Conservation (phyloP, 2,329 filamentous ascomycete genomes). For the Atkinsonella hypoxylon region DNA sequence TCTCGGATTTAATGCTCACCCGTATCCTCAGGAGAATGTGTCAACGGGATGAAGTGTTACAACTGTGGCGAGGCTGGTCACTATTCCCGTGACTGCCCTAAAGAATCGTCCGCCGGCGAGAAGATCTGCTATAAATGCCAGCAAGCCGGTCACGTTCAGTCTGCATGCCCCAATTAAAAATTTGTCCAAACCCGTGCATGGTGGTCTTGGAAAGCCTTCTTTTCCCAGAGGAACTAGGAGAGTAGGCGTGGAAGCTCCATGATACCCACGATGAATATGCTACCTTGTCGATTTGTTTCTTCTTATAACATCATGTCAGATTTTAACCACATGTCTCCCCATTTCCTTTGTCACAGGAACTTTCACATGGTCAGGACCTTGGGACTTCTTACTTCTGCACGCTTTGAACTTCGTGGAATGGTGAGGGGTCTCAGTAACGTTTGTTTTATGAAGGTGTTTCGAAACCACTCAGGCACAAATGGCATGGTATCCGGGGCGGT, state of each 20-base stretch:
- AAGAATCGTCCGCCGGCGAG: constrained; percentile 75
- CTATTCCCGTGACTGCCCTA: constrained; percentile 90
- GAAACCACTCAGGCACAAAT: not conserved
- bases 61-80: constrained; percentile 94
- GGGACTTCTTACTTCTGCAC: constrained; percentile 1
- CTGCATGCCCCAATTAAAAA: constrained; percentile 69
- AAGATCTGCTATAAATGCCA: constrained; percentile 98
- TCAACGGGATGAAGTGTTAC: constrained; percentile 99
- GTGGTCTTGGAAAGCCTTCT: constrained; percentile 13
- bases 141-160: constrained; percentile 79
- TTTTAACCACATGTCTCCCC: constrained; percentile 11
- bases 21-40: constrained; percentile 60
- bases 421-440: not conserved
- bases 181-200: constrained; percentile 3
- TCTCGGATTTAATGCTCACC: constrained; percentile 10
- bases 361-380: not conserved
- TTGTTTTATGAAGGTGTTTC: not conserved
- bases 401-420: not conserved
- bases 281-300: constrained; percentile 15
- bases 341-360: constrained; percentile 3
- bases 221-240: constrained; percentile 12
- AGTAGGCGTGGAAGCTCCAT: constrained; percentile 29
- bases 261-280: constrained; percentile 29
- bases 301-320: constrained; percentile 9
- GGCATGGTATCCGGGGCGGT: not conserved